Base-by-base conservation (phyloP, 768 basidiomycete genomes). In the Coprinopsis marcescibilis region DNA sequence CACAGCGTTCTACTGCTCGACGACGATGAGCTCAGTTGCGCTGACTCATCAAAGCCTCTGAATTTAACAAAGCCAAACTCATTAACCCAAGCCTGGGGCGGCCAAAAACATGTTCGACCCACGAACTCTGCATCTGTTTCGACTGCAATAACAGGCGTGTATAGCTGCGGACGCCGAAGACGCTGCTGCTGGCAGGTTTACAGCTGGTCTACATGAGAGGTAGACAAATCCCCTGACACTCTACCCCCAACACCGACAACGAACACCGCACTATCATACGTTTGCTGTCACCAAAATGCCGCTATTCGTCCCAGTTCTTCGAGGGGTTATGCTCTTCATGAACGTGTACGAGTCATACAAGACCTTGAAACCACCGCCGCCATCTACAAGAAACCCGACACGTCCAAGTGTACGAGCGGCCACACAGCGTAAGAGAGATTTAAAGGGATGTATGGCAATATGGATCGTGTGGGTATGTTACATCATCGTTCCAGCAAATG, bases 271-370 rank as follows among this genome's bases (percentile, higher is more conserved):
- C 17, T 19, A 21, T 14, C 46, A 11, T 25, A 24, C 10, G 21
- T 36, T 13, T 33, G 32, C 48, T 36, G 23, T 36, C 44, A 10
- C 35, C 45, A 65, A 57, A 39, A 91, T 90, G 88, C 76, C 82
- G 40, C 67, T 77, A 50, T 65, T 89, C 52, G 76, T 88, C 45
- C 82, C 83, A 20, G 55, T 72, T 54, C 78, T 92, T 34, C 83
- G 85, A 29, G 61, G 85, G 49, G 68, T 74, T 50, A 77, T 89
- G 65, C 72, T 89, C 27, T 82, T 88, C 61, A 67, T 86, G 54
- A 91, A 91, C 60, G 70, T 90, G 33, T 90, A 84, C 53, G 85
- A 88, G 51, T 83, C 89, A 1, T 91, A 83, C 74, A 92, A 92
- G 69, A 83, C 80, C 2, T 70, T 92, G 50, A 87, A 86, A 56